Conservation (phyloP, 192 early-diverging fungal genomes). For the Coemansia sp. region DNA sequence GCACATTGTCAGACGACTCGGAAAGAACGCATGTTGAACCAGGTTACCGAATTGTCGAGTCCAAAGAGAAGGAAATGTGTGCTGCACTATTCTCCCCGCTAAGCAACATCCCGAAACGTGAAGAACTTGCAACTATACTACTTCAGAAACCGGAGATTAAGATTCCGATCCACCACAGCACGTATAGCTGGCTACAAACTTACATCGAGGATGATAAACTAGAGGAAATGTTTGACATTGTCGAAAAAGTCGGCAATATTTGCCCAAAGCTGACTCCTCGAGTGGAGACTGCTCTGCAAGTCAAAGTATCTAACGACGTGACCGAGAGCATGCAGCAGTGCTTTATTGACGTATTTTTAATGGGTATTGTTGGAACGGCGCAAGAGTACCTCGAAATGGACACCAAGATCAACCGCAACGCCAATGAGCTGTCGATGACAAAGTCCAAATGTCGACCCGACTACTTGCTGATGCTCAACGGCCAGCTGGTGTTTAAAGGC, state of each 20-base stretch:
- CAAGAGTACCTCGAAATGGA: conserved; percentile 23
- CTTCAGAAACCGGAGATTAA: conserved; percentile 1
- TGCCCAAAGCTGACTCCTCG: conserved; percentile 38
- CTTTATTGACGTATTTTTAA: conserved; percentile 38
- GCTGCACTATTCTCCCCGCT: conserved; percentile 19
- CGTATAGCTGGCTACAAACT: conserved; percentile 15
- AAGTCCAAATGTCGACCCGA: conserved; percentile 23
- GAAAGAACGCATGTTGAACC: conserved; percentile 10
- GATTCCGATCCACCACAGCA: conserved; percentile 35
- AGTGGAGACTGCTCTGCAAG: conserved; percentile 28
- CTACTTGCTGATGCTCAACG: conserved; percentile 36
- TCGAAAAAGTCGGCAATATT: conserved; percentile 39
- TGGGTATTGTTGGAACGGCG: conserved; percentile 35
- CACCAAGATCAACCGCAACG: conserved; percentile 37
- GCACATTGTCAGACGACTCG: conserved; percentile 13
- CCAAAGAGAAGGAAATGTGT: conserved; percentile 30
- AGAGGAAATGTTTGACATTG: conserved; percentile 23
- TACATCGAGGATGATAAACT: conserved; percentile 15
- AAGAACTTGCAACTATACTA: conserved; percentile 8
- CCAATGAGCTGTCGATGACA: conserved; percentile 37
- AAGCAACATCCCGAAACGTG: conserved; percentile 7
- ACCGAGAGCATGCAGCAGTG: conserved; percentile 51
- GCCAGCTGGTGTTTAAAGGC: conserved; percentile 48
- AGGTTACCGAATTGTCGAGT: neutral
- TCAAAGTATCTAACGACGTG: conserved; percentile 15